These are phyloP conservation scores for Macrophomina tecta DNA, from an alignment of 2,329 filamentous ascomycete genomes.

Conservation along the genomic window DNA sequence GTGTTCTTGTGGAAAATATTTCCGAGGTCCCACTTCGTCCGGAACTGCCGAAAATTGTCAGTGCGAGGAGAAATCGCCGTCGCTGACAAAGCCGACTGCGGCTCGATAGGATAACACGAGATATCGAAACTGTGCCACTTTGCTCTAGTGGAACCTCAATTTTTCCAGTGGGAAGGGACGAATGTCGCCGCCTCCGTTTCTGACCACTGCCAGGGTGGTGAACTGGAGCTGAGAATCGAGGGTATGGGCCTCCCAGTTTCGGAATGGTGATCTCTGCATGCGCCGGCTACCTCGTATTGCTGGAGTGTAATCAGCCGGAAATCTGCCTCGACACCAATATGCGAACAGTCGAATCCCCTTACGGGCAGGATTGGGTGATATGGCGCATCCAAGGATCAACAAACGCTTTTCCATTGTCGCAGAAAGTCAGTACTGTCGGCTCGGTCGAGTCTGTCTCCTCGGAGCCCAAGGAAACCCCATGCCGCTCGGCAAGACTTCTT, in stretches of 20 bases:
- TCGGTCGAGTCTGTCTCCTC: neutral
- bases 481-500: neutral
- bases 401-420: neutral
- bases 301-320: neutral
- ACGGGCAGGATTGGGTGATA: neutral
- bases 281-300: constrained; percentile 2
- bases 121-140: neutral
- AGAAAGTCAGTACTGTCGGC: neutral
- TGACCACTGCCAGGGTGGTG: neutral
- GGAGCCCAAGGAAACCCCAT: neutral
- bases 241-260: neutral
- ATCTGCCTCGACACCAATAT: neutral
- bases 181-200: neutral
- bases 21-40: neutral
- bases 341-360: neutral
- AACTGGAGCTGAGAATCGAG: neutral
- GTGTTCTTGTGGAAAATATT: neutral
- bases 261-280: neutral
- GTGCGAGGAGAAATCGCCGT: neutral
- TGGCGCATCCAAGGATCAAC: neutral
- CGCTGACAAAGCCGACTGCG: neutral
- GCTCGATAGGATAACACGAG: neutral
- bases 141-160: too few relatives aligned
- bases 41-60: neutral
- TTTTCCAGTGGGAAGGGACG: too few relatives aligned